Evolutionary conservation across 2,329 filamentous ascomycete species (phyloP), one percentile per base, ranked within the genome.

Genomic region (Lojkania enalia): DNA sequence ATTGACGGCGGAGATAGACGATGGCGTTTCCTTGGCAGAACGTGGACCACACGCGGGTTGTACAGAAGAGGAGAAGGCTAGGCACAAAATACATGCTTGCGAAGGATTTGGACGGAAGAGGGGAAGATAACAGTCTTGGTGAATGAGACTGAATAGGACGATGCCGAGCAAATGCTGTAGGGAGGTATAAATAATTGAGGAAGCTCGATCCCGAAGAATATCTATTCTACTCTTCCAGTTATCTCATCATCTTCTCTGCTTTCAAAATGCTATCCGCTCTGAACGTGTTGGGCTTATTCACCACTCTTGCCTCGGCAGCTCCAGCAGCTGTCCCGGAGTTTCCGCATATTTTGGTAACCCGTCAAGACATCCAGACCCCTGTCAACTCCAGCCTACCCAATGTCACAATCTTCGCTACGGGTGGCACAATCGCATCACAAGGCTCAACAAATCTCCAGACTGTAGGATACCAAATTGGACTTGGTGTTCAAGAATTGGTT

Each of bases 351-450:
- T 51, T 67, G 2, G 60, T 64, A 31, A 37, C 55, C 6, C 56
- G 64, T 18, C 61, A 66, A 43, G 62, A 67, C 30, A 54, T 66
- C 29, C 52, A 67, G 39, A 58, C 63, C 6, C 48, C 63, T 20
- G 57, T 71, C 44, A 76, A 77, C 45, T 65, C 68, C n/a, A 72
- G 67, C 23, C 70, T 81, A 0, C 78, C 78, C 7, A 81, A 81
- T 54, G 68, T 83, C 39, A 82, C 78, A 46, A 79, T 82, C 49
- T 80, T 79, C 51, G 76, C 75, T 4, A 81, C 77, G 4, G 80
- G 80, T 13, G 81, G 81, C 25, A 84, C 81, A 7, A 84, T 84
- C 36, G 81, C 81, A 12, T 78, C 78, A 2, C 72, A 74, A 46
- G 76, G 74, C 1, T 63, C 60, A n/a, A 74, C 71, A 27, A 73